phyloP scores from a whole-genome alignment of 768 basidiomycete genomes.

The Holtermannia corniformis region DNA sequence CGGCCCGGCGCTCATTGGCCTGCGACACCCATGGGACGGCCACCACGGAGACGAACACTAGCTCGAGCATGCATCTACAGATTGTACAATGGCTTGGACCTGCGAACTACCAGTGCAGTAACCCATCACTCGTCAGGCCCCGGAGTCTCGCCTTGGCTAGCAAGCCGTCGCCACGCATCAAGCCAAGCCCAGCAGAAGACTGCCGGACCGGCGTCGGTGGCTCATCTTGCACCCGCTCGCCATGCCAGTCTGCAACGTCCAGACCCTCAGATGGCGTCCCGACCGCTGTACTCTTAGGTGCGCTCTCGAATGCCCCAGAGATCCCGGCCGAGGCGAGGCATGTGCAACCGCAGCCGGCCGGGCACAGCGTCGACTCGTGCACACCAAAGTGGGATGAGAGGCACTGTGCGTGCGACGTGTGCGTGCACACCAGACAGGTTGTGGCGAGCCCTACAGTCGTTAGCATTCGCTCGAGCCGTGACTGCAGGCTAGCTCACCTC shows the following conservation, averaged over 20 bases:
- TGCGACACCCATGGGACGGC: constrained; percentile 56
- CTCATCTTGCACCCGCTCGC: not conserved
- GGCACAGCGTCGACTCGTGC: not conserved
- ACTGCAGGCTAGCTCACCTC: constrained; percentile 20
- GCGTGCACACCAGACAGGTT: constrained; percentile 21
- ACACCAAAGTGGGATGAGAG: constrained; percentile 9
- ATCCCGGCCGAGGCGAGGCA: not conserved
- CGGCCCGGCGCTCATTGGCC: constrained; percentile 56
- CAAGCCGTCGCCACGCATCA: not conserved
- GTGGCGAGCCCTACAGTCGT: constrained; percentile 24
- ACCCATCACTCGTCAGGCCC: constrained; percentile 9
- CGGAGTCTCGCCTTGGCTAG: constrained; percentile 2
- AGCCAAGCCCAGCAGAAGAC: no score
- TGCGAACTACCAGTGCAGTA: constrained; percentile 15
- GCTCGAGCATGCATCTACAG: not conserved
- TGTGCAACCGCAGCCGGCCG: not conserved
- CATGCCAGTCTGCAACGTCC: not conserved
- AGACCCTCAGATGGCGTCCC: not conserved
- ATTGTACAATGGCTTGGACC: no score
- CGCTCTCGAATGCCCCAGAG: not conserved
- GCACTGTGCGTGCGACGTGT: constrained; percentile 24
- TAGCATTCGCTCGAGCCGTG: not conserved
- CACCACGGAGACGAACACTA: constrained; percentile 49
- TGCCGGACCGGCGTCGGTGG: not conserved
- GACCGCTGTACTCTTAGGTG: not conserved